Conservation (phyloP, 2,329 filamentous ascomycete species). For the Trichothecium roseum region DNA sequence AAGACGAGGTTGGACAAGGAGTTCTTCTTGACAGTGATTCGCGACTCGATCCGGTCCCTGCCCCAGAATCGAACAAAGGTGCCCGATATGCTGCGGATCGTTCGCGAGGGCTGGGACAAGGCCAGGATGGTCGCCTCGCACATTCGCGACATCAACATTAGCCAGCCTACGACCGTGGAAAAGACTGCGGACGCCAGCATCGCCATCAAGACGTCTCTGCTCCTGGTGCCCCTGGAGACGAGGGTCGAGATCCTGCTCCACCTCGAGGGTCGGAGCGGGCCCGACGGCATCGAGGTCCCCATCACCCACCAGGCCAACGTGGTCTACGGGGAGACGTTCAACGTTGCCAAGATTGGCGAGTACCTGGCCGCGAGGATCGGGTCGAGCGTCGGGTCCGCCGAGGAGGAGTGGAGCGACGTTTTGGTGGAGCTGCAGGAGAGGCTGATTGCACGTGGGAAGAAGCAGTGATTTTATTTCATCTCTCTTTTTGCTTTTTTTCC, state of each 20-base stretch:
- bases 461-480: conserved; percentile 11
- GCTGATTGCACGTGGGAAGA: conserved; percentile 45
- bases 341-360: conserved; percentile 63
- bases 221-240: conserved; percentile 55
- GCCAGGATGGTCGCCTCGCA: conserved; percentile 49
- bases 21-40: conserved; percentile 65
- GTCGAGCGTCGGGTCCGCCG: conserved; percentile 22
- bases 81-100: conserved; percentile 44
- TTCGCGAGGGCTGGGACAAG: conserved; percentile 56
- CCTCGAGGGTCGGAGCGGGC: conserved; percentile 34
- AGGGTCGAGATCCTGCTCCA: conserved; percentile 55
- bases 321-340: conserved; percentile 70
- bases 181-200: conserved; percentile 57
- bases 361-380: conserved; percentile 50
- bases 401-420: conserved; percentile 41
- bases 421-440: conserved; percentile 44
- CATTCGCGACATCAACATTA: conserved; percentile 49
- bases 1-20: conserved; percentile 55
- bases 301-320: conserved; percentile 48
- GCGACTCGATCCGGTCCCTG: conserved; percentile 54
- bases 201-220: conserved; percentile 47
- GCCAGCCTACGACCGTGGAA: conserved; percentile 52
- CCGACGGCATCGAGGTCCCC: conserved; percentile 35
- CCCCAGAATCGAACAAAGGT: conserved; percentile 47
- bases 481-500: too few relatives aligned